A percentile compares a stretch with the other conserved stretches of the same genome.
phyloP scores from a whole-genome alignment of 2,329 filamentous ascomycete genomes.

The Domatiomyces catenatus region DNA sequence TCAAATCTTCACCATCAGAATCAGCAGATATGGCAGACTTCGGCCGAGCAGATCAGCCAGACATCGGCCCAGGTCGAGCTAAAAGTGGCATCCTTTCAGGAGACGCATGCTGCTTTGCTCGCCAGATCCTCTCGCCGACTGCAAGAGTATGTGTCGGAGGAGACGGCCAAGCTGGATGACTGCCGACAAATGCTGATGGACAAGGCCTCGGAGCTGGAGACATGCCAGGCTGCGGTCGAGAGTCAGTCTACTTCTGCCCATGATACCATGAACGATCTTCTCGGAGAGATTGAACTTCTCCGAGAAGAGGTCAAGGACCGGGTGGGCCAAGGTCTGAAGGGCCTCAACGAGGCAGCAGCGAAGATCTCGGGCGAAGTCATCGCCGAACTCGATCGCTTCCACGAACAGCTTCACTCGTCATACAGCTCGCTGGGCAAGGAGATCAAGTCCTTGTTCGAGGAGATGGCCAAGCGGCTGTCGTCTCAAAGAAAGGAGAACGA shows the following conservation, averaged over 20 bases:
- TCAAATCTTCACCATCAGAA: slow-evolving; percentile 72
- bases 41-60: slow-evolving; percentile 58
- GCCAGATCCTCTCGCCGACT: slow-evolving; percentile 54
- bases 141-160: slow-evolving; percentile 58
- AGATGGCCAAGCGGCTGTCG: slow-evolving; percentile 57
- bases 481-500: slow-evolving; percentile 65
- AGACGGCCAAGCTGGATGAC: slow-evolving; percentile 53
- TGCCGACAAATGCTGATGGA: slow-evolving; percentile 57
- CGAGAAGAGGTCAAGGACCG: slow-evolving; percentile 75
- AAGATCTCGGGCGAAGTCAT: slow-evolving; percentile 81
- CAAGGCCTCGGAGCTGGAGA: slow-evolving; percentile 52
- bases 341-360: slow-evolving; percentile 69
- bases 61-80: slow-evolving; percentile 64
- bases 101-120: slow-evolving; percentile 57
- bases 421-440: slow-evolving; percentile 73
- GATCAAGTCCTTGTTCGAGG: slow-evolving; percentile 73
- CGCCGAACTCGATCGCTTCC: slow-evolving; percentile 69
- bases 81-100: slow-evolving; percentile 56
- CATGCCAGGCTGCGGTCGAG: slow-evolving; percentile 53
- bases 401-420: slow-evolving; percentile 64
- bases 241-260: slow-evolving; percentile 39
- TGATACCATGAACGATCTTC: slow-evolving; percentile 74
- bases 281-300: slow-evolving; percentile 83
- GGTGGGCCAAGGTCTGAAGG: slow-evolving; percentile 69
- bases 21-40: slow-evolving; percentile 59